These are phyloP conservation scores for Capsaspora owczarzaki DNA, from an alignment of 78 protist species.

Conservation along the genomic window DNA sequence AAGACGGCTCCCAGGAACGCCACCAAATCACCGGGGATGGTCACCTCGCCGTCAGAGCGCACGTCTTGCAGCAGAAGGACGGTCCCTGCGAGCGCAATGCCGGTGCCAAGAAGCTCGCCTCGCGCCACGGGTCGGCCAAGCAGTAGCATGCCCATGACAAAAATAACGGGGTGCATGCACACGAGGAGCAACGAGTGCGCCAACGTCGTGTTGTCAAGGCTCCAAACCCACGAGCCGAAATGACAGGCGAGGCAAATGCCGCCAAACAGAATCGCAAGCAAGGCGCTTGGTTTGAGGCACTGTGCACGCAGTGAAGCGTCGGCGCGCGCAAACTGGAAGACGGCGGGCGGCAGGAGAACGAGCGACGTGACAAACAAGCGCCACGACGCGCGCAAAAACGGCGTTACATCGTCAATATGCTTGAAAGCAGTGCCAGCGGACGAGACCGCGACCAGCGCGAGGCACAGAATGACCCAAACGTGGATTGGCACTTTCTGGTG, in stretches of 20 bases:
- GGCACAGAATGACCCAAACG: not conserved
- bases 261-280: not conserved
- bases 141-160: slow-evolving; percentile 19
- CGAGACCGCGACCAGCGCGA: not conserved
- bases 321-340: not conserved
- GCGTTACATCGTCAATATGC: not conserved
- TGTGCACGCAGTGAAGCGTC: not conserved
- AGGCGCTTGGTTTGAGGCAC: not conserved
- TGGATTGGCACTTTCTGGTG: no score
- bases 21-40: slow-evolving; percentile 37
- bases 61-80: slow-evolving; percentile 1
- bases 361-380: not conserved
- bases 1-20: slow-evolving; percentile 45
- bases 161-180: slow-evolving; percentile 33
- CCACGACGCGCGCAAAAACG: not conserved
- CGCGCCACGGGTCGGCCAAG: slow-evolving; percentile 27
- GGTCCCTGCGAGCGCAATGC: slow-evolving; percentile 35
- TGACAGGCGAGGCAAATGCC: slow-evolving; percentile 29
- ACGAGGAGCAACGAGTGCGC: slow-evolving; percentile 50
- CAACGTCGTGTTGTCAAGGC: slow-evolving; percentile 37
- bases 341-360: not conserved
- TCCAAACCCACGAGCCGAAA: slow-evolving; percentile 43
- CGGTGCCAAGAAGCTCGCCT: slow-evolving; percentile 34
- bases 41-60: slow-evolving; percentile 10
- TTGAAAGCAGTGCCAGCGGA: not conserved